These are phyloP conservation scores for Hypoxylon sp. DNA, from an alignment of 2,329 filamentous ascomycete species.

Conservation along the genomic window DNA sequence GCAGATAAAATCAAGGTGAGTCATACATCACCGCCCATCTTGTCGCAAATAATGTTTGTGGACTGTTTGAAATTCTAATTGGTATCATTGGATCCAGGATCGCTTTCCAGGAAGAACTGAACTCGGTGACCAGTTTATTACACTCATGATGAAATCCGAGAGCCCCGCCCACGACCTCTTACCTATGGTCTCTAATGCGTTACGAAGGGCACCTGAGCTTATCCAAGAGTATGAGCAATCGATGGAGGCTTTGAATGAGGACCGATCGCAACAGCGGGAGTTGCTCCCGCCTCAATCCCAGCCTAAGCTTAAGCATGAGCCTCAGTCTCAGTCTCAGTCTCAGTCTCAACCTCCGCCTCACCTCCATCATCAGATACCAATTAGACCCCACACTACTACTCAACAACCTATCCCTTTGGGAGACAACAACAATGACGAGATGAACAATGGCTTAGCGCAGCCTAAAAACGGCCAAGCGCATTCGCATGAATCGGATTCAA, in stretches of 20 bases:
- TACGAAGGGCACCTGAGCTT: slow-evolving; percentile 18
- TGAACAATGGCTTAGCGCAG: too few species aligned
- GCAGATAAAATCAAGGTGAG: slow-evolving; percentile 9
- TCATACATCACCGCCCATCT: neutral
- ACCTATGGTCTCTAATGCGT: slow-evolving; percentile 2
- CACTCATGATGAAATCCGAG: slow-evolving; percentile 2
- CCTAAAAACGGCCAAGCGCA: neutral
- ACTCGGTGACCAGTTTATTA: slow-evolving; percentile 7
- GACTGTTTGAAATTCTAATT: neutral
- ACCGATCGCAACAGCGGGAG: slow-evolving; percentile 5
- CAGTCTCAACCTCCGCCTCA: neutral
- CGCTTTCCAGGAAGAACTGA: slow-evolving; percentile 19
- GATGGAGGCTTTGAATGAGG: too few species aligned
- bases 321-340: neutral
- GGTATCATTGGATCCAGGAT: neutral
- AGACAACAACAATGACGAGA: neutral
- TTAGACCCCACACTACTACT: neutral
- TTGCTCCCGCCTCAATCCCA: neutral
- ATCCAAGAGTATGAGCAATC: slow-evolving; percentile 5
- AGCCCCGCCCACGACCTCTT: slow-evolving; percentile 3
- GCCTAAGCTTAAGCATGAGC: neutral
- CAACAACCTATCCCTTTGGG: neutral
- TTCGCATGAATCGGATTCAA: neutral
- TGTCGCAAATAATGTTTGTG: too few species aligned
- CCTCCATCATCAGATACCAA: neutral